Base-by-base conservation (phyloP, 345 rosid genomes). In the Eucalyptus erythrocorys region DNA sequence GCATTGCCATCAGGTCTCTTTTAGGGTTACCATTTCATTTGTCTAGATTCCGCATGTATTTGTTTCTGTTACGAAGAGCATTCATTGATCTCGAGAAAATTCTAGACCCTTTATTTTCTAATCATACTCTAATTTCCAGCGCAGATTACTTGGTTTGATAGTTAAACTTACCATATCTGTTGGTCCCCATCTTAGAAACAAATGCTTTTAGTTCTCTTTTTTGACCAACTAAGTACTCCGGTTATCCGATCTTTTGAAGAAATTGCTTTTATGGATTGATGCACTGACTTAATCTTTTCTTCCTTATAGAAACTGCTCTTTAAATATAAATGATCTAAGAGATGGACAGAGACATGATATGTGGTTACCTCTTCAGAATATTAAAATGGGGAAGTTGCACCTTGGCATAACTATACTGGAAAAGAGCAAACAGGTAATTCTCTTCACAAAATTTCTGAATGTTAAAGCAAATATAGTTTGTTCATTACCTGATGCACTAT, bases 311-410 rank as follows among this genome's bases (percentile, higher is more conserved):
- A 91, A 91, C 34, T 97, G 97, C 89, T 90, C 94, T 4, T 89
- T 98, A 47, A 93, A 94, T 89, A 91, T 98, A 85, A 94, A 90
- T 49, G 96, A 94, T 86, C 89, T 94, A 26, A 91, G 95, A 88
- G 98, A 93, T 87, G 97, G 98, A 43, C 94, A 94, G 90, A 95
- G 99, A 89, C 95, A 94, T 81, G 98, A 97, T 88, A 94, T 95
- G 96, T 98, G 99, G 99, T 79, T 98, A 90, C 92, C 98, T 89
- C 99, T 98, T 91, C 93, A 91, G 93, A 93, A 96, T 90, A 92
- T 94, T 71, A 96, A 94, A 91, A 94, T 88, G 88, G 99, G 99
- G 86, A 95, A 98, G 92, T 90, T 98, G 93, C 98, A 94, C 89
- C 95, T 97, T 48, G 96, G 96, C 10, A 88, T 98, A 53, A 96